These are phyloP conservation scores for Tulasnella sp. DNA, from an alignment of 768 basidiomycete genomes.

Conservation along the genomic window DNA sequence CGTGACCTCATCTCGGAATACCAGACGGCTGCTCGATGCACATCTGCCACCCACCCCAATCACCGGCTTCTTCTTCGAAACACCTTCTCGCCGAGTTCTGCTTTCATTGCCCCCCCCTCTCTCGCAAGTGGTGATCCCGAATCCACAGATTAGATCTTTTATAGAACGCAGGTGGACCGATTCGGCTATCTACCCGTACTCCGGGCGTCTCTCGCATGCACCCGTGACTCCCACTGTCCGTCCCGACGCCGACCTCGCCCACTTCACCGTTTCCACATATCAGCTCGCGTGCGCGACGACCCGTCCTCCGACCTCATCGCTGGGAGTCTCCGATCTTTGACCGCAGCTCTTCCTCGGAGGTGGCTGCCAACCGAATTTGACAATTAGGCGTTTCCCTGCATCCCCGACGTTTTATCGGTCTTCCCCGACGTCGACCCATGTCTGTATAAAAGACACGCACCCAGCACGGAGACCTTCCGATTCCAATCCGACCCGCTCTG, in stretches of 20 bases:
- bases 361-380: neutral
- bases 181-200: slow-evolving; percentile 2
- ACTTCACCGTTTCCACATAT: neutral
- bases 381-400: neutral
- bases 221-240: slow-evolving; percentile 10
- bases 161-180: neutral
- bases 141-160: neutral
- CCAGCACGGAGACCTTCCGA: neutral
- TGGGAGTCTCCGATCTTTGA: neutral
- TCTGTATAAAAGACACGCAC: neutral
- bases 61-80: neutral
- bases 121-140: neutral
- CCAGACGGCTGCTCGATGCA: neutral
- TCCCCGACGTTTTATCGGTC: neutral
- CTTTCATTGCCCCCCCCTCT: neutral
- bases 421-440: neutral
- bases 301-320: neutral
- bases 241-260: neutral
- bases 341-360: neutral
- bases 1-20: slow-evolving; percentile 11
- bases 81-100: neutral
- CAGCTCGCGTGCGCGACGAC: slow-evolving; percentile 11
- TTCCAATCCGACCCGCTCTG: neutral
- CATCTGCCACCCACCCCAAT: neutral
- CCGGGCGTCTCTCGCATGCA: neutral